Percentiles rank a stretch among this genome's conserved stretches.
phyloP scores from a whole-genome alignment of 2,329 filamentous ascomycete genomes.

The Lachnellula occidentalis region DNA sequence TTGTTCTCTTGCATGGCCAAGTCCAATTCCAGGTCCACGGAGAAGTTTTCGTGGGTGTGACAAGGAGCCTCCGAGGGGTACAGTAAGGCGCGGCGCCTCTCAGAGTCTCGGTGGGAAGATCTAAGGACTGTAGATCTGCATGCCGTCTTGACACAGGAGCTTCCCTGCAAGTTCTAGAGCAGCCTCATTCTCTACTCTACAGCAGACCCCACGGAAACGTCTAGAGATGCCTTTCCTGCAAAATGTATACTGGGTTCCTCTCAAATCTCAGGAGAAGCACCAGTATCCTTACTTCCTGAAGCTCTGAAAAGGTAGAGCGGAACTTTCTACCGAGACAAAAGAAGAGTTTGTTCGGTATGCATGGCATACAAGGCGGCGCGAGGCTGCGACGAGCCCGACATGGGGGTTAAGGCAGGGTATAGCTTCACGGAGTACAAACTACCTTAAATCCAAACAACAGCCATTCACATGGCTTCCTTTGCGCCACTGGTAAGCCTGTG shows the following conservation, averaged over 20 bases:
- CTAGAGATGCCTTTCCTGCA: not conserved
- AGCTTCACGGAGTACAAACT: slow-evolving; percentile 2
- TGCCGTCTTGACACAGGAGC: not conserved
- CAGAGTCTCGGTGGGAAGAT: slow-evolving; percentile 4
- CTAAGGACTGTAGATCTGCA: slow-evolving; percentile 14
- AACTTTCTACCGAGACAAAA: slow-evolving; percentile 4
- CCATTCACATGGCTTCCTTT: not conserved
- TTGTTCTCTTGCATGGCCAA: not conserved
- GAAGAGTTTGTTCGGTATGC: slow-evolving; percentile 3
- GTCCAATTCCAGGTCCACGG: not conserved
- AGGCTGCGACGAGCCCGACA: slow-evolving; percentile 12
- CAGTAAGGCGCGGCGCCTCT: no score
- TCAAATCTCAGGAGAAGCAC: no score
- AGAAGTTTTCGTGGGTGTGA: not conserved
- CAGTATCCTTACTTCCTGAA: not conserved
- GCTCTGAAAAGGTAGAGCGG: not conserved
- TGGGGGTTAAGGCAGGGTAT: not conserved
- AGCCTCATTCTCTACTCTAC: slow-evolving; percentile 1
- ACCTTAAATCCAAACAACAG: slow-evolving; percentile 2
- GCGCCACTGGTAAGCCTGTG: not conserved
- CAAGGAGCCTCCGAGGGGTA: not conserved
- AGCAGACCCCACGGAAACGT: not conserved
- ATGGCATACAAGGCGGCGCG: not conserved
- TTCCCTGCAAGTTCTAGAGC: not conserved
- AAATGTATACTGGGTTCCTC: no score